phyloP scores from a whole-genome alignment of 1,284 basidiomycete genomes.

The Leccinum pachyderme region DNA sequence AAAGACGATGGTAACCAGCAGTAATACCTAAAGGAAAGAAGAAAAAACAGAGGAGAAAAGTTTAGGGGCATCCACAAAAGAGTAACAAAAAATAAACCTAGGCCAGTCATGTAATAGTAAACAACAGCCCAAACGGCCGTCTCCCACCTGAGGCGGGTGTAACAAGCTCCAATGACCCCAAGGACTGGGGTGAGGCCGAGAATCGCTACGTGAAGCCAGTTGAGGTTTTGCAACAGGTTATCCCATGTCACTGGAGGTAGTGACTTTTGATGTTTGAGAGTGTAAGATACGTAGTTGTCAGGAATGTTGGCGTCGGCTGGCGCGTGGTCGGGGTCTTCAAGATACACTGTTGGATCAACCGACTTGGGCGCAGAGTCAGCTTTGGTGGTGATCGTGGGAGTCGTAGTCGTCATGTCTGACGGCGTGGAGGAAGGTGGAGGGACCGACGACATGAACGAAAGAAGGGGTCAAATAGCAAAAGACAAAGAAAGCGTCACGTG shows the following conservation, averaged over 20 bases:
- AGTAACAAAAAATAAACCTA: slow-evolving; percentile 47
- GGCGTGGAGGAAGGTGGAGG: slow-evolving; percentile 24
- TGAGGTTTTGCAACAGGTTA: slow-evolving; percentile 71
- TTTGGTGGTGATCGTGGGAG: slow-evolving; percentile 28
- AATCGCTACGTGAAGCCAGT: slow-evolving; percentile 63
- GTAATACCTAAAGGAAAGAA: slow-evolving; percentile 49
- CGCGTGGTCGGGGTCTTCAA: slow-evolving; percentile 36
- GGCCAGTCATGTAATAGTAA: slow-evolving; percentile 86
- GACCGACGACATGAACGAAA: slow-evolving; percentile 25
- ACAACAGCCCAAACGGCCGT: slow-evolving; percentile 71
- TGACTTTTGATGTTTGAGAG: slow-evolving; percentile 72
- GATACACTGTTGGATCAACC: slow-evolving; percentile 12
- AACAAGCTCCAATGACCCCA: slow-evolving; percentile 67
- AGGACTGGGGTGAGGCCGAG: slow-evolving; percentile 72
- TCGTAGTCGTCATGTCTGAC: slow-evolving; percentile 24
- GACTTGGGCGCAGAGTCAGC: slow-evolving; percentile 1
- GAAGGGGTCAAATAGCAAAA: slow-evolving; percentile 25
- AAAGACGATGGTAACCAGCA: slow-evolving; percentile 88
- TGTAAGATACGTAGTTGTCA: slow-evolving; percentile 89
- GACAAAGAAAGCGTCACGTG: slow-evolving; percentile 3
- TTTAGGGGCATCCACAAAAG: not conserved
- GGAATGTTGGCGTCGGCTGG: slow-evolving; percentile 72
- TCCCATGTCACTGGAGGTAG: slow-evolving; percentile 75
- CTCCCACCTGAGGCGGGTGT: slow-evolving; percentile 59
- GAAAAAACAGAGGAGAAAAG: not conserved